These are phyloP conservation scores for Diaporthe batatas DNA, from an alignment of 2,329 filamentous ascomycete species.

Conservation along the genomic window DNA sequence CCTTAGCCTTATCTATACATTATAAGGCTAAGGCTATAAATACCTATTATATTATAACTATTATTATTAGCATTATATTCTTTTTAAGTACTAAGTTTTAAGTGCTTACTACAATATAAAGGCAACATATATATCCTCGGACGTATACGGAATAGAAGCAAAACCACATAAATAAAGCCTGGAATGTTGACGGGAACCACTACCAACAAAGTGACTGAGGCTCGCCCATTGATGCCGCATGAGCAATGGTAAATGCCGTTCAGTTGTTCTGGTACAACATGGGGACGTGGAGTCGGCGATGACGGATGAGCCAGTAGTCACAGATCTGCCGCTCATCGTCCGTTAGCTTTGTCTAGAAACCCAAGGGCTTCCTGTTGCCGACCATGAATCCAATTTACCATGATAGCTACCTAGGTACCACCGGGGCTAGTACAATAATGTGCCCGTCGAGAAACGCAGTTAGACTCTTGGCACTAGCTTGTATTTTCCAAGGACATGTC, in stretches of 20 bases:
- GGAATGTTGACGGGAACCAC: slow-evolving; percentile 34
- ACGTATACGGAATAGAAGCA: too few relatives aligned
- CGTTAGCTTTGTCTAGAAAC: background rate
- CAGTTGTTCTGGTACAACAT: slow-evolving; percentile 30
- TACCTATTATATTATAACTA: too few relatives aligned
- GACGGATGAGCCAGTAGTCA: slow-evolving; percentile 36
- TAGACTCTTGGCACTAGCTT: slow-evolving; percentile 45
- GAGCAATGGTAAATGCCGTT: slow-evolving; percentile 26
- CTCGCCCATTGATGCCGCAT: slow-evolving; percentile 33
- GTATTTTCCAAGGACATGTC: slow-evolving; percentile 53
- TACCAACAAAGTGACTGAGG: slow-evolving; percentile 21
- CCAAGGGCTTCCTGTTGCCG: background rate
- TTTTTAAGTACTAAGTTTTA: too few relatives aligned
- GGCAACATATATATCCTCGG: too few relatives aligned
- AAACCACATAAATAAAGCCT: slow-evolving; percentile 34
- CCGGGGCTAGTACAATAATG: slow-evolving; percentile 43
- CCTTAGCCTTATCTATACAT: too few relatives aligned
- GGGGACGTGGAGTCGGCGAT: slow-evolving; percentile 9
- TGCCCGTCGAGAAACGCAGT: slow-evolving; percentile 39
- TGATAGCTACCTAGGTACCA: slow-evolving; percentile 45
- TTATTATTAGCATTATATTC: too few relatives aligned
- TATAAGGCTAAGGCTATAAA: too few relatives aligned
- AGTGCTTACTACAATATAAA: too few relatives aligned
- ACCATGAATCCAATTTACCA: background rate
- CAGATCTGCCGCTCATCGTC: background rate